These are phyloP conservation scores for Cryptococcus sp. DNA, from an alignment of 1,284 basidiomycete genomes.

Conservation along the genomic window DNA sequence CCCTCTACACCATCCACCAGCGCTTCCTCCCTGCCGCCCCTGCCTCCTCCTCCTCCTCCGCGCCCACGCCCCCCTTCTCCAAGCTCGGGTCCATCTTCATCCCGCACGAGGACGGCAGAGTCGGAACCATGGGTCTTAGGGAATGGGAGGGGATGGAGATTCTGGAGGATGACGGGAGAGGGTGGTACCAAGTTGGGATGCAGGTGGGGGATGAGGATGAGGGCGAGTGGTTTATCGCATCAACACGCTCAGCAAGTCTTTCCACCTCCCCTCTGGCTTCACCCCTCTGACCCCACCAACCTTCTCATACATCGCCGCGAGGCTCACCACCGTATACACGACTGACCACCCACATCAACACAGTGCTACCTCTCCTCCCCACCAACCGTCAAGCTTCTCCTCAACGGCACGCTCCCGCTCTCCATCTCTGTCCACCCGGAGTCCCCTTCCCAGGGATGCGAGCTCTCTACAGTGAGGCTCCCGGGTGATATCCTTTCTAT, in stretches of 20 bases:
- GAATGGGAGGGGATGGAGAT: neutral
- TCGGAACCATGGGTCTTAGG: neutral
- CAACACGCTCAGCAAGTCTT: constrained; percentile 64
- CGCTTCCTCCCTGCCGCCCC: constrained; percentile 1
- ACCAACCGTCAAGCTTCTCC: constrained; percentile 4
- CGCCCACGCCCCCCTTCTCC: constrained; percentile 12
- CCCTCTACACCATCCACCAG: constrained; percentile 5
- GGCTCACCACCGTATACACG: too few relatives aligned
- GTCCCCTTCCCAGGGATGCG: neutral
- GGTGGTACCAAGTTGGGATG: constrained; percentile 70
- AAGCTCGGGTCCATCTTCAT: constrained; percentile 47
- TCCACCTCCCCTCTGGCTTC: constrained; percentile 5
- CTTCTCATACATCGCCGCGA: too few relatives aligned
- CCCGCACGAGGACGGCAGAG: neutral
- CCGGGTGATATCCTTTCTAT: neutral
- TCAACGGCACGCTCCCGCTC: neutral
- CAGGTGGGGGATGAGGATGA: constrained; percentile 51
- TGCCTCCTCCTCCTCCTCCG: neutral
- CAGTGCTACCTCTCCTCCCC: constrained; percentile 12
- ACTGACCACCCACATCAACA: neutral
- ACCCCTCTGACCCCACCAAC: too few relatives aligned
- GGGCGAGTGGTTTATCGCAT: constrained; percentile 59
- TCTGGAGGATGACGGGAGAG: constrained; percentile 15
- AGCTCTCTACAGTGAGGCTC: neutral
- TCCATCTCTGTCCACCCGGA: neutral